phyloP scores from a whole-genome alignment of 2,329 filamentous ascomycete species.

The Aspergillus niger region DNA sequence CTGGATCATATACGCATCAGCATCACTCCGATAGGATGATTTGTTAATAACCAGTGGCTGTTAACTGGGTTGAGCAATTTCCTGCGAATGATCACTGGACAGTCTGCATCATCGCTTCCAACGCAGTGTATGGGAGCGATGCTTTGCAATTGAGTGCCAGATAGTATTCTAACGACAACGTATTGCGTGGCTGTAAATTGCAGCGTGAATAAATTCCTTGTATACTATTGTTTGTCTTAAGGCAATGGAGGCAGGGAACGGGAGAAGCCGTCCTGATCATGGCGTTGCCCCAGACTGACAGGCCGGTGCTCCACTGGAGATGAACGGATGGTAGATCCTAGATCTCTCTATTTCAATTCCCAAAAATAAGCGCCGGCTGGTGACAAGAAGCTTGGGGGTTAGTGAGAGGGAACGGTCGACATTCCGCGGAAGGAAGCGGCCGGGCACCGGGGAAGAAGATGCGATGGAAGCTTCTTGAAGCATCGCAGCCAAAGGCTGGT shows the following conservation, averaged over 20 bases:
- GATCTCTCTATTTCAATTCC: neutral
- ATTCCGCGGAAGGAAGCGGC: neutral
- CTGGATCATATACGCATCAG: neutral
- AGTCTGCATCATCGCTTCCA: neutral
- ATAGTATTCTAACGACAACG: neutral
- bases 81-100: neutral
- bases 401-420: neutral
- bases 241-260: neutral
- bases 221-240: too few species aligned
- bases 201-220: neutral
- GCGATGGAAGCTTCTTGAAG: conserved; percentile 48
- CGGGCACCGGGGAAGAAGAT: conserved; percentile 14
- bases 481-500: conserved; percentile 19
- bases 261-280: neutral
- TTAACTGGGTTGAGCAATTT: neutral
- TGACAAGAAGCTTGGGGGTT: neutral
- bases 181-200: neutral
- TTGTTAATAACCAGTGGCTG: neutral
- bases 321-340: neutral
- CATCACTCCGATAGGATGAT: neutral
- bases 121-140: neutral
- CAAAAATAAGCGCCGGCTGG: neutral
- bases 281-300: neutral
- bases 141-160: neutral
- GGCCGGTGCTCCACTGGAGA: neutral